These are phyloP conservation scores for Alternaria viburni DNA, from an alignment of 2,329 filamentous ascomycete species.

Conservation along the genomic window DNA sequence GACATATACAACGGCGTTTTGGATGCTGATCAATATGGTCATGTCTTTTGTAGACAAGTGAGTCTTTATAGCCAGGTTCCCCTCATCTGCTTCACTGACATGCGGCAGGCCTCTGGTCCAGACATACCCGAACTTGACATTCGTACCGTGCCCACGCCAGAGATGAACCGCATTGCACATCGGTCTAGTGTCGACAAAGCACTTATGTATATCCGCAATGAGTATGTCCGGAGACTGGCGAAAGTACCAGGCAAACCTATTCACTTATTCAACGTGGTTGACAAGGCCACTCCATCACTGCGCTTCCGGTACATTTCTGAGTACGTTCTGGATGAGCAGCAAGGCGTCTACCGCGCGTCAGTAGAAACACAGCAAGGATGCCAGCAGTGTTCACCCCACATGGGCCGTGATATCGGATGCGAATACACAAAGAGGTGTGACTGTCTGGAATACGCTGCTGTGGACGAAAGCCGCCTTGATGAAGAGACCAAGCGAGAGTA, in stretches of 20 bases:
- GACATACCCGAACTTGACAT: constrained; percentile 39
- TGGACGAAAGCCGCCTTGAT: constrained; percentile 50
- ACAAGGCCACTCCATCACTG: constrained; percentile 61
- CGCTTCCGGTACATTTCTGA: constrained; percentile 73
- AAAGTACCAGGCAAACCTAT: constrained; percentile 50
- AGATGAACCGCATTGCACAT: constrained; percentile 45
- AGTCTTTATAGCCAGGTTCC: constrained; percentile 1
- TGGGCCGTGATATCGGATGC: constrained; percentile 62
- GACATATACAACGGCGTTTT: constrained; percentile 53
- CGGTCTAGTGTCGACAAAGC: constrained; percentile 38
- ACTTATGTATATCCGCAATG: constrained; percentile 43
- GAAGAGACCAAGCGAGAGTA: constrained; percentile 32
- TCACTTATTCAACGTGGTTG: constrained; percentile 68
- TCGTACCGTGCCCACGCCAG: constrained; percentile 39
- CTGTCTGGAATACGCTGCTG: constrained; percentile 69
- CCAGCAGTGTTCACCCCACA: constrained; percentile 62
- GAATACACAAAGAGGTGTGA: constrained; percentile 68
- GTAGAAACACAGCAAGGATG: constrained; percentile 73
- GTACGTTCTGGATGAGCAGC: constrained; percentile 58
- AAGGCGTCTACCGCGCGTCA: constrained; percentile 66
- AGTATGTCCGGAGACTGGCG: constrained; percentile 45
- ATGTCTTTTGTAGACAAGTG: constrained; percentile 44
- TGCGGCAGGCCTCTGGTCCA: constrained; percentile 16
- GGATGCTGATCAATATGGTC: constrained; percentile 44
- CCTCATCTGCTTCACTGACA: neutral